A percentile compares a stretch with the other conserved stretches of the same genome.
These are phyloP conservation scores for Globisporangium barbulae DNA, from an alignment of 352 stramenopile species.

Conservation along the genomic window DNA sequence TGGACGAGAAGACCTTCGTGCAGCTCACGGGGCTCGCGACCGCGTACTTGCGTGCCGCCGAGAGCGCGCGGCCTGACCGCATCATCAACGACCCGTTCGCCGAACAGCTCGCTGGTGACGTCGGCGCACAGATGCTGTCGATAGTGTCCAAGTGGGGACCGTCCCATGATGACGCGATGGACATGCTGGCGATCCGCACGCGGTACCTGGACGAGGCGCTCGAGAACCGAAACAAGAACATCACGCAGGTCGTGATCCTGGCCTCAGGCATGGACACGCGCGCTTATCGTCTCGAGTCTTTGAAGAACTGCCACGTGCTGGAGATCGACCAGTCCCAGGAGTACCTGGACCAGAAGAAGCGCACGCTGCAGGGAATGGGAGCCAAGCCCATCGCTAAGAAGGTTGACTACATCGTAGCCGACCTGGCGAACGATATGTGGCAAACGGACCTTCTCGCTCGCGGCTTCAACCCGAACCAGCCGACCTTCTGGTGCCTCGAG, in stretches of 20 bases:
- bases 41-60: slow-evolving; percentile 20
- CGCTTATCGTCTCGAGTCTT: slow-evolving; percentile 19
- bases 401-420: slow-evolving; percentile 18
- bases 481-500: slow-evolving; percentile 23
- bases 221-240: not conserved
- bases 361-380: not conserved
- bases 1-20: slow-evolving; percentile 7
- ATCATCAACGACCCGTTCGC: slow-evolving; percentile 23
- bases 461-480: slow-evolving; percentile 14
- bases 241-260: slow-evolving; percentile 22
- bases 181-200: slow-evolving; percentile 22
- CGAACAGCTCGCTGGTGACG: slow-evolving; percentile 14
- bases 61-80: slow-evolving; percentile 16
- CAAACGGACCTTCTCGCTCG: slow-evolving; percentile 3
- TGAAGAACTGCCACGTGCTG: slow-evolving; percentile 15
- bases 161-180: not conserved
- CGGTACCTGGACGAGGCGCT: slow-evolving; percentile 23
- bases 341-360: slow-evolving; percentile 17
- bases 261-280: slow-evolving; percentile 19
- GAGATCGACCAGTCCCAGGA: slow-evolving; percentile 18
- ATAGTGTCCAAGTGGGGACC: slow-evolving; percentile 13
- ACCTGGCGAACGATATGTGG: slow-evolving; percentile 20
- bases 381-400: slow-evolving; percentile 6
- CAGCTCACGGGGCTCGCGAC: slow-evolving; percentile 14
- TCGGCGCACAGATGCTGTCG: not conserved